phyloP scores from a whole-genome alignment of 2,329 filamentous ascomycete species.

The Apiospora rasikravindrae region DNA sequence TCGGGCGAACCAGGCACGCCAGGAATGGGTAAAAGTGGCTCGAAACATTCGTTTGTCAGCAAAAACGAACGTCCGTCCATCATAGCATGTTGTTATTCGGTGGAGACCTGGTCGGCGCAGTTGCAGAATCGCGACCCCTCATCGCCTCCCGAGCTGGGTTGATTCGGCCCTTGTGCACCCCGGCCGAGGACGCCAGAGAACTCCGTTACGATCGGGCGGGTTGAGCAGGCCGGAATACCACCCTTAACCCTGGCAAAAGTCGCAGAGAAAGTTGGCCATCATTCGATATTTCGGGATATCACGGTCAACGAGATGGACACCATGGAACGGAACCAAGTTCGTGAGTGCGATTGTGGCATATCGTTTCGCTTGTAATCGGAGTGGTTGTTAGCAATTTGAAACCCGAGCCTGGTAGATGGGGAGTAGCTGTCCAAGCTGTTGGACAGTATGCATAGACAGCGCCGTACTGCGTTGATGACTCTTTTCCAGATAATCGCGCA shows the following conservation, averaged over 20 bases:
- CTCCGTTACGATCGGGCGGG: constrained; percentile 11
- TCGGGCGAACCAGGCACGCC: background rate
- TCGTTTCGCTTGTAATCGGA: background rate
- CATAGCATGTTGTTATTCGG: constrained; percentile 6
- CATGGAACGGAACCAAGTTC: background rate
- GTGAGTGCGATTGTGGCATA: background rate
- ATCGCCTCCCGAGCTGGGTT: background rate
- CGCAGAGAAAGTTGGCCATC: background rate
- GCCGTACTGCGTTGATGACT: background rate
- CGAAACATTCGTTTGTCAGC: constrained; percentile 13
- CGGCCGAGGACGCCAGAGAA: background rate
- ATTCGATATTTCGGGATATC: constrained; percentile 2
- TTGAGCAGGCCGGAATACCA: background rate
- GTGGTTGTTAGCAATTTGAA: background rate
- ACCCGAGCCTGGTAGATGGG: background rate
- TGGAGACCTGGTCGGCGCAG: background rate
- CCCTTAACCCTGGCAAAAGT: background rate
- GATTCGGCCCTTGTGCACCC: constrained; percentile 13
- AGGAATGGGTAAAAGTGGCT: background rate
- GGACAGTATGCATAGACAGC: background rate
- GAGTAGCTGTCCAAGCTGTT: background rate
- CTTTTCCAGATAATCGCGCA: background rate
- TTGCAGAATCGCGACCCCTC: background rate
- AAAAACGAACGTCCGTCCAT: constrained; percentile 6
- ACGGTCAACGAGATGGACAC: background rate